Evolutionary conservation across 176 grass and related monocot genomes (phyloP).

Genomic region (Avena sativa): DNA sequence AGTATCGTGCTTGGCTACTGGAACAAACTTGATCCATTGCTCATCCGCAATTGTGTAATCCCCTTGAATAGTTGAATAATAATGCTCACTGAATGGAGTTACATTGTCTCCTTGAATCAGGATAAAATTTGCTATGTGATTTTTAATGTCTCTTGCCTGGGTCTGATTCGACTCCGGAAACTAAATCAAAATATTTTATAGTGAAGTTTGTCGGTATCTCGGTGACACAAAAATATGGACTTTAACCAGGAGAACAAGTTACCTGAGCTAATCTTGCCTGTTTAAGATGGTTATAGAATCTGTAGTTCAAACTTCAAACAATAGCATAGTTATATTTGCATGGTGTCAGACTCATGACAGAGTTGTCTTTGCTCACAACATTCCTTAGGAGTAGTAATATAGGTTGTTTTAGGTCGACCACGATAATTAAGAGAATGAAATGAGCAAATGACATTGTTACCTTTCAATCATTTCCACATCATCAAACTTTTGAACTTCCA

Average conservation of each 20-base stretch:
- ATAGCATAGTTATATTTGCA: neutral
- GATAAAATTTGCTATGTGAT: neutral
- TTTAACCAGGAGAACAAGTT: neutral
- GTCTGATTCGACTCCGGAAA: neutral
- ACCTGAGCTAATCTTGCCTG: neutral
- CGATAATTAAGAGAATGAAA: conserved; percentile 19
- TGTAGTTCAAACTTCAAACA: conserved; percentile 14
- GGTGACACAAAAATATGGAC: neutral
- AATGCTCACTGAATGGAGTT: neutral
- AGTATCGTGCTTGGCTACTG: neutral
- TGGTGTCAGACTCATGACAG: neutral
- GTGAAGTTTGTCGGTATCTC: neutral
- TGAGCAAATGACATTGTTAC: neutral
- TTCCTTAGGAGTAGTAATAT: neutral
- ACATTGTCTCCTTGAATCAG: conserved; percentile 4
- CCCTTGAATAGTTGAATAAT: neutral
- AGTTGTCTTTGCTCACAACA: neutral
- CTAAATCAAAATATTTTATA: neutral
- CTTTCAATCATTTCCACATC: neutral
- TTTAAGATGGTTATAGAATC: neutral
- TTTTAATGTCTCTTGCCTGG: conserved; percentile 17
- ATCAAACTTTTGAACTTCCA: neutral
- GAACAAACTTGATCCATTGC: neutral
- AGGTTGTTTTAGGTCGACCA: neutral
- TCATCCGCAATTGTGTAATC: conserved; percentile 7